These are phyloP conservation scores for Cichorium intybus DNA, from an alignment of 140 eudicot species.

Conservation along the genomic window DNA sequence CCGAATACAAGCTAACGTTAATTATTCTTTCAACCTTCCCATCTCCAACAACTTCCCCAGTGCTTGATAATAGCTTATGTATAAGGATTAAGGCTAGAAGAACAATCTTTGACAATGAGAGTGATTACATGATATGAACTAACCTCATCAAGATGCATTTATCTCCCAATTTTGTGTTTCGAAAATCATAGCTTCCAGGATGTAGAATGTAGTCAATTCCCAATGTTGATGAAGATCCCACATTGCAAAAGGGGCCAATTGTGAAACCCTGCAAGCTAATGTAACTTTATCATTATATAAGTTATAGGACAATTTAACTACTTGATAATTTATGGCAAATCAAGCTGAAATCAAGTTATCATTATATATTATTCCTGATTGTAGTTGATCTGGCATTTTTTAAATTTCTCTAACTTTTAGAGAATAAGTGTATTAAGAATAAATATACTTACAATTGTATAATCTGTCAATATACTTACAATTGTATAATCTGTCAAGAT, in stretches of 20 bases:
- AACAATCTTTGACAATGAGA: background rate
- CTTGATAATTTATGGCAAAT: background rate
- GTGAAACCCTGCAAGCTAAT: slow-evolving; percentile 68
- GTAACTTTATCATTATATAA: slow-evolving; percentile 18
- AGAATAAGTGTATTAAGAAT: background rate
- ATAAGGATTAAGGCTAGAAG: slow-evolving; percentile 14
- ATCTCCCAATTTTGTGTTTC: slow-evolving; percentile 80
- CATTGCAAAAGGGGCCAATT: slow-evolving; percentile 90
- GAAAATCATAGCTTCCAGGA: slow-evolving; percentile 87
- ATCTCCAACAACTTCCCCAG: slow-evolving; percentile 95
- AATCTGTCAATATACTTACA: too few relatives aligned
- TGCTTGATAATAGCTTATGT: slow-evolving; percentile 26
- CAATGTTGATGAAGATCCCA: slow-evolving; percentile 71
- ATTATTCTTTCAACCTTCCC: too few relatives aligned
- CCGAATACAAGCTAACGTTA: too few relatives aligned
- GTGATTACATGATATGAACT: slow-evolving; percentile 19
- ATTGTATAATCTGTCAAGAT: background rate
- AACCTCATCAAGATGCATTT: slow-evolving; percentile 81
- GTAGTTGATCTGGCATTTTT: background rate
- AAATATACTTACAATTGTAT: too few relatives aligned
- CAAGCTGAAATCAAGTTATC: background rate
- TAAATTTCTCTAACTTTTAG: background rate
- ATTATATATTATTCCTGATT: background rate
- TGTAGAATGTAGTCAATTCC: slow-evolving; percentile 72
- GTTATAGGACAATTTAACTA: slow-evolving; percentile 5